A percentile compares a stretch with the other conserved stretches of the same genome.
phyloP scores from a whole-genome alignment of 106 monocot species.

The Apostasia shenzhenica region DNA sequence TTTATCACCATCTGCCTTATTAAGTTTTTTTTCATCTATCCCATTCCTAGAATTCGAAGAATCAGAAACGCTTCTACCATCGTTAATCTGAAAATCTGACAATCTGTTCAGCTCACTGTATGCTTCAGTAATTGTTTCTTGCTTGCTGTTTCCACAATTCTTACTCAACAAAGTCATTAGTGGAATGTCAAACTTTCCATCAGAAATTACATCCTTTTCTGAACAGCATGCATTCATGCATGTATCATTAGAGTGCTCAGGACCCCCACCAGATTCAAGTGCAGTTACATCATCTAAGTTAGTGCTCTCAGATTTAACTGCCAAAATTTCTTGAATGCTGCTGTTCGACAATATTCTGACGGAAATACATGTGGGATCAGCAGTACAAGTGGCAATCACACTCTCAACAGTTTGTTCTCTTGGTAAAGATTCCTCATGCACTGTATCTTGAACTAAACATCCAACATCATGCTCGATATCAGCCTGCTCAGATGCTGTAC shows the following conservation, averaged over 20 bases:
- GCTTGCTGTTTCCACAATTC: conserved; percentile 51
- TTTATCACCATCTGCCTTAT: conserved; percentile 72
- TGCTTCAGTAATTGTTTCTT: conserved; percentile 9
- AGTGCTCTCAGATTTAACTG: conserved; percentile 8
- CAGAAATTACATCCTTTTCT: conserved; percentile 12
- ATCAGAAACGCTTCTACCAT: conserved; percentile 7
- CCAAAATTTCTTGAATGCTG: conserved; percentile 1
- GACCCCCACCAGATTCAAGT: conserved; percentile 13
- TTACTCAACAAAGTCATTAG: conserved; percentile 25
- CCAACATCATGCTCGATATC: conserved; percentile 3
- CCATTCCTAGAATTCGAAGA: conserved; percentile 24
- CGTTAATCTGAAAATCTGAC: conserved; percentile 9
- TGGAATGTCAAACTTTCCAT: conserved; percentile 19
- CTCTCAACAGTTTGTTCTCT: conserved; percentile 4
- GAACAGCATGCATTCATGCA: background rate
- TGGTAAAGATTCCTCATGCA: conserved; percentile 9
- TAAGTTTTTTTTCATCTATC: conserved; percentile 22
- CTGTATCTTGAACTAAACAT: conserved; percentile 9
- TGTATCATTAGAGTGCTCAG: conserved; percentile 18
- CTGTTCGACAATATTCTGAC: conserved; percentile 4
- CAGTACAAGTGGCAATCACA: background rate
- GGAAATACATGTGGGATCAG: conserved; percentile 1
- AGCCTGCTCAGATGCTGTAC: conserved; percentile 14
- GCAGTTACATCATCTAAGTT: conserved; percentile 3
- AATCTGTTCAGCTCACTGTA: conserved; percentile 18